A percentile compares a stretch with the other conserved stretches of the same genome.
phyloP scores from a whole-genome alignment of 306 rosid genomes.

The Castanea mollissima region DNA sequence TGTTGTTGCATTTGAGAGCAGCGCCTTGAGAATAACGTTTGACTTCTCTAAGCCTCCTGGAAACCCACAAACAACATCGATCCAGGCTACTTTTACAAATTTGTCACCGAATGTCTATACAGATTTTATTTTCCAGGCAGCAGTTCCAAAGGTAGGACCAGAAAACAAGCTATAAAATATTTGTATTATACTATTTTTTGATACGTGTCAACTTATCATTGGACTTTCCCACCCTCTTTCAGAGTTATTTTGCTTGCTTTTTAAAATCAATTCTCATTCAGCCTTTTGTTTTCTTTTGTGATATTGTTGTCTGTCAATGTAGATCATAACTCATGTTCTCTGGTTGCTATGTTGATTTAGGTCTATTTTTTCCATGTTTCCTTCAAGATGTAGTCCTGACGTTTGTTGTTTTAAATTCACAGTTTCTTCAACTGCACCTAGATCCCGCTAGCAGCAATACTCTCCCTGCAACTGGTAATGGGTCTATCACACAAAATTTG shows the following conservation, averaged over 20 bases:
- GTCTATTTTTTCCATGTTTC: constrained; percentile 4
- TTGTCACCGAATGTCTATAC: constrained; percentile 59
- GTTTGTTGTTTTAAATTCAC: constrained; percentile 36
- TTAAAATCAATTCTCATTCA: constrained; percentile 4
- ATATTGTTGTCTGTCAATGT: background rate
- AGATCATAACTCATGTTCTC: background rate
- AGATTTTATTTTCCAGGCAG: constrained; percentile 95
- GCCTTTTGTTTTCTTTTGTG: background rate
- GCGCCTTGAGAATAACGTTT: constrained; percentile 70
- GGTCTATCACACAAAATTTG: constrained; percentile 69
- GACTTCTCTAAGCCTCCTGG: constrained; percentile 79
- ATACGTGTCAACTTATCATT: background rate
- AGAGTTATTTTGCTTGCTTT: background rate
- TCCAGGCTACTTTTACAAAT: constrained; percentile 73
- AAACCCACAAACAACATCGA: constrained; percentile 72
- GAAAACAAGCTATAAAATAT: constrained; percentile 17
- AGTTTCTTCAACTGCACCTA: constrained; percentile 95
- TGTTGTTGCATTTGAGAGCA: constrained; percentile 81
- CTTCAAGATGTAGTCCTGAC: constrained; percentile 29
- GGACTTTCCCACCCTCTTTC: constrained; percentile 14
- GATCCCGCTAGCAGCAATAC: constrained; percentile 89
- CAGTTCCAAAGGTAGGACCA: constrained; percentile 89
- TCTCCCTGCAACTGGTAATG: constrained; percentile 68
- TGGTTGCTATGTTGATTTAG: constrained; percentile 24
- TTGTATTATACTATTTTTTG: constrained; percentile 4